Evolutionary conservation across 1,139 yeast genomes (phyloP).

Genomic region (Lodderomyces margitis): DNA sequence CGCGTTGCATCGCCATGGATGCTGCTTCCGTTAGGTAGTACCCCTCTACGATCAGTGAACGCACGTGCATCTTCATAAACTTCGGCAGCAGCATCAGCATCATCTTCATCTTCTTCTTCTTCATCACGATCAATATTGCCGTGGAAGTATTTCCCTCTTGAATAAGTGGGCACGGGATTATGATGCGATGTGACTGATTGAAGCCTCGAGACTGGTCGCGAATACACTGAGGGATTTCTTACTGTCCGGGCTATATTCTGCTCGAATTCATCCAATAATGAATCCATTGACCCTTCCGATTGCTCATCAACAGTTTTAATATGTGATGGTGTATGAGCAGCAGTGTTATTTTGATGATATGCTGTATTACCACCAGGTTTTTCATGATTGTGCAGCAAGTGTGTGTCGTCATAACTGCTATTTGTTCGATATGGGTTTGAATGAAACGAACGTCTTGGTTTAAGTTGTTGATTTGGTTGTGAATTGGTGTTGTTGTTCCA

Average conservation of each 20-base stretch:
- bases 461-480: slow-evolving; percentile 19
- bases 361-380: neutral
- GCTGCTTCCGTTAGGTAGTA: neutral
- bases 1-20: neutral
- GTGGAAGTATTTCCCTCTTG: slow-evolving; percentile 10
- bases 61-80: slow-evolving; percentile 1
- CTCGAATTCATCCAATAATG: slow-evolving; percentile 53
- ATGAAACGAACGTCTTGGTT: slow-evolving; percentile 7
- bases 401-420: neutral
- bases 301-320: slow-evolving; percentile 15
- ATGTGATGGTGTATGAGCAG: neutral
- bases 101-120: slow-evolving; percentile 14
- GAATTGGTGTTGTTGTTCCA: slow-evolving; percentile 12
- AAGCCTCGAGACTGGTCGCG: slow-evolving; percentile 31
- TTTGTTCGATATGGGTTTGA: slow-evolving; percentile 8
- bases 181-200: slow-evolving; percentile 27
- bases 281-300: slow-evolving; percentile 48
- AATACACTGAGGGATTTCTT: slow-evolving; percentile 16
- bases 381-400: neutral
- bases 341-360: neutral
- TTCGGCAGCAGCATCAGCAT: slow-evolving; percentile 16
- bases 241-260: slow-evolving; percentile 35
- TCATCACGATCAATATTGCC: slow-evolving; percentile 10
- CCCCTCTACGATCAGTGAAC: neutral
- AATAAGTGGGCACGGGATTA: slow-evolving; percentile 12